Evolutionary conservation across 306 rosid species (phyloP).

Genomic region (Vigna mungo): DNA sequence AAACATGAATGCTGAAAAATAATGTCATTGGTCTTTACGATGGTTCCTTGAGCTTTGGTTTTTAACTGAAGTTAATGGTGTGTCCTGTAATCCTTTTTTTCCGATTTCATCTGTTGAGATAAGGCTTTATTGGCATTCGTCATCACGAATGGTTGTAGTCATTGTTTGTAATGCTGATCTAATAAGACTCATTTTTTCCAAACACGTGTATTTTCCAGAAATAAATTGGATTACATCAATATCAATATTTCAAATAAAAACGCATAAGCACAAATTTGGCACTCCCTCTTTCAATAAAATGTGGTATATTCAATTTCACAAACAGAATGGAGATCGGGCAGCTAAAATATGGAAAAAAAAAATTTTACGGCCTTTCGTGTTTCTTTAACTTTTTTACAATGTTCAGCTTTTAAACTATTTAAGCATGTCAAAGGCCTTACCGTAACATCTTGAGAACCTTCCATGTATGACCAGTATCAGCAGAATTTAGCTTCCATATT

Average conservation of each 20-base stretch:
- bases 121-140: background rate
- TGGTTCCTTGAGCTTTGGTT: no score
- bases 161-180: slow-evolving; percentile 5
- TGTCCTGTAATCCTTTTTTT: background rate
- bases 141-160: background rate
- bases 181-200: slow-evolving; percentile 10
- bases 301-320: slow-evolving; percentile 3
- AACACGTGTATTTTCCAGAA: background rate
- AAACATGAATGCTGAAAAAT: slow-evolving; percentile 8
- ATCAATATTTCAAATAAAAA: slow-evolving; percentile 6
- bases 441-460: slow-evolving; percentile 79
- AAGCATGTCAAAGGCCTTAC: slow-evolving; percentile 51
- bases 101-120: background rate
- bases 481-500: slow-evolving; percentile 75
- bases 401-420: slow-evolving; percentile 20
- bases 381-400: background rate
- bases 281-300: background rate
- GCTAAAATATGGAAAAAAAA: slow-evolving; percentile 20
- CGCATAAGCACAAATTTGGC: background rate
- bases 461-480: slow-evolving; percentile 77
- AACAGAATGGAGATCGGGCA: slow-evolving; percentile 5
- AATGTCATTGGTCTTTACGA: background rate
- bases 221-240: background rate
- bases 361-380: background rate
- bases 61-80: background rate